Conservation (phyloP, 176 grass and related monocot species). For the Carex scoparia region DNA sequence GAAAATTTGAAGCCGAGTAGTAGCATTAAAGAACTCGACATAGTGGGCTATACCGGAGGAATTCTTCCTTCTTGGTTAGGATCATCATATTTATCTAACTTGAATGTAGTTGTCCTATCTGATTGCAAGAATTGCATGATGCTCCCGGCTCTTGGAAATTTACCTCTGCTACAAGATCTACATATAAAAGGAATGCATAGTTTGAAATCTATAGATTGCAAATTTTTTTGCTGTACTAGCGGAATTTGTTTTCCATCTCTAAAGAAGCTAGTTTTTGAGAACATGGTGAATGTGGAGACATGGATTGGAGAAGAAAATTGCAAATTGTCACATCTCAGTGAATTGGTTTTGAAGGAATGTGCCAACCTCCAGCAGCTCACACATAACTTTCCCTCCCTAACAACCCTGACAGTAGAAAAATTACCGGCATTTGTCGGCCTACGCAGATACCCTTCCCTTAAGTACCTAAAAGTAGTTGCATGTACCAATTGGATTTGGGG, state of each 20-base stretch:
- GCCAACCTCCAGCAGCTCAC: constrained; percentile 12
- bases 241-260: constrained; percentile 15
- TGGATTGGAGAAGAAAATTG: constrained; percentile 22
- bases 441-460: constrained; percentile 26
- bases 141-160: constrained; percentile 26
- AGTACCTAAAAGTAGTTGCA: constrained; percentile 2
- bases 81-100: neutral
- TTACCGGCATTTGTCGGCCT: neutral
- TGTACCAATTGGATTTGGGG: constrained; percentile 35
- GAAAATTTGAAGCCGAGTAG: constrained; percentile 9
- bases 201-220: neutral
- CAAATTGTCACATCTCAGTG: constrained; percentile 13
- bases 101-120: neutral
- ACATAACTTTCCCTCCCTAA: constrained; percentile 37
- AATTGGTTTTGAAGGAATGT: constrained; percentile 41
- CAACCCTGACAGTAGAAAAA: constrained; percentile 22
- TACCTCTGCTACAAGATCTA: constrained; percentile 22
- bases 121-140: constrained; percentile 2
- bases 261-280: constrained; percentile 39
- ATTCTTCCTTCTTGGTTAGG: constrained; percentile 24
- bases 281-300: neutral
- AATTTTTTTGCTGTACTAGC: constrained; percentile 3
- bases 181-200: constrained; percentile 26
- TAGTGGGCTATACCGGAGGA: constrained; percentile 17
- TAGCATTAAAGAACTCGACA: constrained; percentile 21